These are phyloP conservation scores for Dentipellis sp. DNA, from an alignment of 768 basidiomycete genomes.

Conservation along the genomic window DNA sequence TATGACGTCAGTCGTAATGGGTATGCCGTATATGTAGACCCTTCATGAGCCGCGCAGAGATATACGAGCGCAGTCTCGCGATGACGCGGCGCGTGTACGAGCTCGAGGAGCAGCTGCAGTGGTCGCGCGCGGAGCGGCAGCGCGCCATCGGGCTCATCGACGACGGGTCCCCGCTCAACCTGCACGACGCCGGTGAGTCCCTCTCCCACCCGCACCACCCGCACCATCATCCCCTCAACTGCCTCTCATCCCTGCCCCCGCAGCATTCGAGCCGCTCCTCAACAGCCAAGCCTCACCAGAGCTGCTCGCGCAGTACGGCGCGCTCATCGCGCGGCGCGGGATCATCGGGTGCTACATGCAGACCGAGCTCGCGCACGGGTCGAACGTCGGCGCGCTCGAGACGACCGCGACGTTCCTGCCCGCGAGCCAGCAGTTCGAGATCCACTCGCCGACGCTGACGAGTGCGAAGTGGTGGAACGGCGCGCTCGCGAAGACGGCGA, in stretches of 20 bases:
- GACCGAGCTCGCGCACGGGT: conserved; percentile 74
- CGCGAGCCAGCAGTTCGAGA: conserved; percentile 57
- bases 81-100: conserved; percentile 52
- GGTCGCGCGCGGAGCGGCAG: conserved; percentile 39
- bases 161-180: conserved; percentile 40
- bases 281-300: conserved; percentile 47
- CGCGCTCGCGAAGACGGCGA: conserved; percentile 59
- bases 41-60: conserved; percentile 49
- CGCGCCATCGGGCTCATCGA: conserved; percentile 41
- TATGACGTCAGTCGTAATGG: neutral
- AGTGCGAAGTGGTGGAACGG: conserved; percentile 84
- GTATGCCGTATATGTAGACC: conserved; percentile 27
- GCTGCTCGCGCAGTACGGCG: conserved; percentile 42
- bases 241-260: neutral
- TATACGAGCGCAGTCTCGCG: conserved; percentile 42
- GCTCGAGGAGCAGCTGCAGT: conserved; percentile 42
- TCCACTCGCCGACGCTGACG: conserved; percentile 66
- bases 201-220: neutral
- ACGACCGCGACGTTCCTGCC: conserved; percentile 73
- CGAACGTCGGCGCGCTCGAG: conserved; percentile 58
- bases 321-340: conserved; percentile 40
- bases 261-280: conserved; percentile 62
- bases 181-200: conserved; percentile 28
- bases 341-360: conserved; percentile 68
- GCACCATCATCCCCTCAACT: conserved; percentile 3